phyloP scores from a whole-genome alignment of 164 flowering plant genomes.

The Saururus chinensis region DNA sequence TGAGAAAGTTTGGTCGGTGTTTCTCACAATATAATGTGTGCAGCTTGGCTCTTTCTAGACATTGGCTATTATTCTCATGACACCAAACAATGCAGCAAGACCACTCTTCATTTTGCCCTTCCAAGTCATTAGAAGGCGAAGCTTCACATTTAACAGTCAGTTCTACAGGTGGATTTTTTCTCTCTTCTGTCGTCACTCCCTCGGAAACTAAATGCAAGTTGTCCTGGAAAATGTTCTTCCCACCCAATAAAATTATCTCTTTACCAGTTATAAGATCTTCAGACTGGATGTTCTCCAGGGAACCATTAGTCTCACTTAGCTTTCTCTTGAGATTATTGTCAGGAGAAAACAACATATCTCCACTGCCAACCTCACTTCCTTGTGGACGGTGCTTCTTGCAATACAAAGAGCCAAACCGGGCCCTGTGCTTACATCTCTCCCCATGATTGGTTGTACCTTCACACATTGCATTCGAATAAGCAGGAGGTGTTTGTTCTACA shows the following conservation, averaged over 20 bases:
- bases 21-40: conserved; percentile 76
- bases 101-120: conserved; percentile 16
- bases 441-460: conserved; percentile 87
- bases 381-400: conserved; percentile 81
- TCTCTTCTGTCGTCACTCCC: conserved; percentile 15
- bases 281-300: conserved; percentile 23
- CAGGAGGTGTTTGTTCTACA: conserved; percentile 28
- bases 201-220: conserved; percentile 24
- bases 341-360: conserved; percentile 15
- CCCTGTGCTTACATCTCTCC: conserved; percentile 79
- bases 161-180: conserved; percentile 18
- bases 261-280: conserved; percentile 22
- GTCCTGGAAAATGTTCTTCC: conserved; percentile 22
- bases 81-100: conserved; percentile 51
- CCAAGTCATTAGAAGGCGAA: conserved; percentile 7
- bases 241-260: conserved; percentile 31
- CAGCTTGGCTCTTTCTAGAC: conserved; percentile 56
- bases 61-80: conserved; percentile 24
- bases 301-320: conserved; percentile 11
- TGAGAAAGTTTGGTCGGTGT: conserved; percentile 89
- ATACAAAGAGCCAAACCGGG: conserved; percentile 54
- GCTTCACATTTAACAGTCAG: conserved; percentile 24
- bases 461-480: conserved; percentile 50
- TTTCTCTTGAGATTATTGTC: conserved; percentile 46
- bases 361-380: conserved; percentile 13